Percentiles rank a stretch among this genome's conserved stretches.
Conservation (phyloP, 1,284 basidiomycete species). For the Sanghuangporus sanghuang region DNA sequence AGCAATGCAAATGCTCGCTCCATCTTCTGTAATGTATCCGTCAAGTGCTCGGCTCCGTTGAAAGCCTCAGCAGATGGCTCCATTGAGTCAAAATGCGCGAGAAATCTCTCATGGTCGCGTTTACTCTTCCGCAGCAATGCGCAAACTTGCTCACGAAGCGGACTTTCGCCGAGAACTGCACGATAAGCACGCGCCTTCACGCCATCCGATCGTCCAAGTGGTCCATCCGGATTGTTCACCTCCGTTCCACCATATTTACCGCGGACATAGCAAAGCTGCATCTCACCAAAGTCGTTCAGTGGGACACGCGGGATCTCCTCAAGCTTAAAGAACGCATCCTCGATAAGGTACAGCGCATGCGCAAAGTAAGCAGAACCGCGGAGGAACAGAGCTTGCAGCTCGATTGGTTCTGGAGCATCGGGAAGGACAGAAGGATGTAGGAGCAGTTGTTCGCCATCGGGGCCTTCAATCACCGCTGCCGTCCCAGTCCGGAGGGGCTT, state of each 20-base stretch:
- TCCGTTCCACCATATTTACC: conserved; percentile 74
- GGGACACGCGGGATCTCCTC: conserved; percentile 59
- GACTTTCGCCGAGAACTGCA: conserved; percentile 42
- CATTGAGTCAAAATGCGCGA: conserved; percentile 72
- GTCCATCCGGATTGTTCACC: conserved; percentile 69
- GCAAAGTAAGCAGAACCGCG: conserved; percentile 75
- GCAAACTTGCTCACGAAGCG: conserved; percentile 53
- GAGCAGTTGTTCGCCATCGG: conserved; percentile 44
- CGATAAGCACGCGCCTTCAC: conserved; percentile 61
- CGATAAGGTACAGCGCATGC: conserved; percentile 67
- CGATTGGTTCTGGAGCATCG: conserved; percentile 74
- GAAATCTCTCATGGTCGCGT: conserved; percentile 75
- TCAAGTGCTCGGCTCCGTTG: conserved; percentile 21
- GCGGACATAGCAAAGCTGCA: conserved; percentile 66
- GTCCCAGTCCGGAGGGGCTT: conserved; percentile 62
- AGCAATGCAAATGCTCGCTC: conserved; percentile 64
- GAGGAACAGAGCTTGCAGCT: conserved; percentile 75
- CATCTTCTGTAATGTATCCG: conserved; percentile 44
- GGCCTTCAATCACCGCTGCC: conserved; percentile 40
- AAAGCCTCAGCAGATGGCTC: conserved; percentile 32
- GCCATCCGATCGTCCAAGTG: conserved; percentile 53
- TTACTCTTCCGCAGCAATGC: conserved; percentile 62
- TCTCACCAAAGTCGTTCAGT: conserved; percentile 59
- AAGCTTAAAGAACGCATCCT: conserved; percentile 58
- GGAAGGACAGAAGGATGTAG: conserved; percentile 65